phyloP scores from a whole-genome alignment of 192 early-diverging fungal genomes.

The Spizellomyces sp. region DNA sequence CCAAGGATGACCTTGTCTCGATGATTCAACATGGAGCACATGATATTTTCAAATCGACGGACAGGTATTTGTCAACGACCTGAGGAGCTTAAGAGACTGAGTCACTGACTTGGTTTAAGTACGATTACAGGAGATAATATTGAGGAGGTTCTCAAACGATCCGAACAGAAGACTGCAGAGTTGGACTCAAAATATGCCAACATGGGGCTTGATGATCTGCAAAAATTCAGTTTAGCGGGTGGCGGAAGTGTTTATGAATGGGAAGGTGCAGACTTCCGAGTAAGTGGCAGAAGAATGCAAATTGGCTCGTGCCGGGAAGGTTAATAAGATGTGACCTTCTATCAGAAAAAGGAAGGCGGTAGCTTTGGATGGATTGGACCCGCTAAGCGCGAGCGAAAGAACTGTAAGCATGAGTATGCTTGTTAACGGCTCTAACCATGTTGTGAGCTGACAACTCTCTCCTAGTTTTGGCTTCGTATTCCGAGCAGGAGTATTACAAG shows the following conservation, averaged over 20 bases:
- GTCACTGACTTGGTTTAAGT: constrained; percentile 22
- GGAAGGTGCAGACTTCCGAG: constrained; percentile 95
- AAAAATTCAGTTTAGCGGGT: constrained; percentile 78
- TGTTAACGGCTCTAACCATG: background rate
- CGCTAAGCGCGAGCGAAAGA: constrained; percentile 85
- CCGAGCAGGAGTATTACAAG: constrained; percentile 28
- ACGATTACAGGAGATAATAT: constrained; percentile 82
- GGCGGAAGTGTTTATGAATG: constrained; percentile 83
- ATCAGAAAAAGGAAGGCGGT: constrained; percentile 46
- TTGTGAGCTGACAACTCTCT: background rate
- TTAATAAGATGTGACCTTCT: constrained; percentile 12
- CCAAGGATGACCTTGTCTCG: constrained; percentile 83
- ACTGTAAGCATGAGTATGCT: constrained; percentile 43
- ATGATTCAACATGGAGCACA: constrained; percentile 99
- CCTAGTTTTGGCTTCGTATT: constrained; percentile 12
- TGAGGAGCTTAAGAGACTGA: no score
- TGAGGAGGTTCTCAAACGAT: constrained; percentile 75
- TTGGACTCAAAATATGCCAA: constrained; percentile 88
- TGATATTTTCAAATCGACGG: constrained; percentile 70
- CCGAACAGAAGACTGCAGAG: constrained; percentile 87
- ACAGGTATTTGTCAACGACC: constrained; percentile 35
- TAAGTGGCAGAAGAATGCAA: background rate
- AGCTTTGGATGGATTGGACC: constrained; percentile 91
- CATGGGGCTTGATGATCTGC: constrained; percentile 89
- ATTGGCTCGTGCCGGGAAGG: background rate